Conservation (phyloP, 2,329 filamentous ascomycete genomes). For the Emmonsiellopsis sp. region DNA sequence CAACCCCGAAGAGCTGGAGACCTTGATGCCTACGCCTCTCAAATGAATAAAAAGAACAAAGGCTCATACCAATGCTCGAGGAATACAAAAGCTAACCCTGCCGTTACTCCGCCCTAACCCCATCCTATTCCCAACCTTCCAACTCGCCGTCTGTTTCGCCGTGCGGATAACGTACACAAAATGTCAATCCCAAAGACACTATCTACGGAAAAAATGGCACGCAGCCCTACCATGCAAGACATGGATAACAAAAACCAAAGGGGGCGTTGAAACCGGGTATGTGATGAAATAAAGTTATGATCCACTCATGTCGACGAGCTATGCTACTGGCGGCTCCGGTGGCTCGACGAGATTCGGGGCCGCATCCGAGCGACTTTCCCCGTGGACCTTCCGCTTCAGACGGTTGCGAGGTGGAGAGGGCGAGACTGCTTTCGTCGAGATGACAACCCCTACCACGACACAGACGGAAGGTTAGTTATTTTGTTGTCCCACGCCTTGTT, state of each 20-base stretch:
- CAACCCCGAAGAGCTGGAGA: too few relatives aligned
- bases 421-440: constrained; percentile 8
- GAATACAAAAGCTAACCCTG: not conserved
- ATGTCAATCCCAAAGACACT: too few relatives aligned
- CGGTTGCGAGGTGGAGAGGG: constrained; percentile 18
- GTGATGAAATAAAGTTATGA: not conserved
- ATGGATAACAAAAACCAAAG: too few relatives aligned
- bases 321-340: not conserved
- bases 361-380: constrained; percentile 5
- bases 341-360: not conserved
- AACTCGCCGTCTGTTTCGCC: too few relatives aligned
- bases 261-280: not conserved
- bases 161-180: too few relatives aligned
- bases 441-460: constrained; percentile 20
- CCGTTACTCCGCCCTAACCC: too few relatives aligned
- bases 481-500: constrained; percentile 1
- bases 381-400: constrained; percentile 25
- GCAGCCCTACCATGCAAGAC: too few relatives aligned
- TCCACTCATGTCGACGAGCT: too few relatives aligned
- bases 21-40: too few relatives aligned
- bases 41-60: too few relatives aligned
- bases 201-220: too few relatives aligned
- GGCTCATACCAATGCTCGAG: not conserved
- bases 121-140: too few relatives aligned
- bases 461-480: constrained; percentile 17